Conservation (phyloP, 352 stramenopile genomes). For the Pythium periplocum region DNA sequence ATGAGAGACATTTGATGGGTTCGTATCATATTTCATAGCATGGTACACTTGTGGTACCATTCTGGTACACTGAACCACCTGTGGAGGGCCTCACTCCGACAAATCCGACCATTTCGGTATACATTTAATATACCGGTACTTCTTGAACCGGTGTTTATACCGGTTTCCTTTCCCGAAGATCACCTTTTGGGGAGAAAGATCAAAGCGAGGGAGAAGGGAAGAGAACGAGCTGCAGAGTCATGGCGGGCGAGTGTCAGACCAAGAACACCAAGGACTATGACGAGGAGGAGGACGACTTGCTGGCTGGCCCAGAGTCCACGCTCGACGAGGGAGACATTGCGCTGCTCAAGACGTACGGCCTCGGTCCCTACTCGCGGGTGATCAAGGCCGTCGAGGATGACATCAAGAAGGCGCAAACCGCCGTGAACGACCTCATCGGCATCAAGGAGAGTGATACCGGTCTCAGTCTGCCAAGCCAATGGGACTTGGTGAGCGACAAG, state of each 20-base stretch:
- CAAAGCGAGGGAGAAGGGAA: background rate
- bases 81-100: too few relatives aligned
- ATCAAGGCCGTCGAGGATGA: slow-evolving; percentile 99
- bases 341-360: slow-evolving; percentile 98
- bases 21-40: too few relatives aligned
- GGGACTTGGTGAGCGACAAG: slow-evolving; percentile 99
- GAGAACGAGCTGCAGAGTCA: slow-evolving; percentile 8
- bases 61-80: too few relatives aligned
- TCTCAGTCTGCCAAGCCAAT: slow-evolving; percentile 96
- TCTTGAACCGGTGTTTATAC: too few relatives aligned
- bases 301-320: slow-evolving; percentile 70
- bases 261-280: slow-evolving; percentile 92
- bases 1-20: too few relatives aligned
- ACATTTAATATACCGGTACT: too few relatives aligned
- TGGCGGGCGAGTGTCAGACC: slow-evolving; percentile 94
- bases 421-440: slow-evolving; percentile 89
- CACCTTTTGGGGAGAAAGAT: background rate
- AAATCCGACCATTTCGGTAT: too few relatives aligned
- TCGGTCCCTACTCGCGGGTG: slow-evolving; percentile 94
- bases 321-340: slow-evolving; percentile 96
- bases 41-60: too few relatives aligned
- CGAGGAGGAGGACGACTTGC: slow-evolving; percentile 89
- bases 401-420: slow-evolving; percentile 96
- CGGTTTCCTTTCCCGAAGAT: too few relatives aligned
- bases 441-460: slow-evolving; percentile 99